Evolutionary conservation across 345 rosid species (phyloP).

Genomic region (Balakata baccata): DNA sequence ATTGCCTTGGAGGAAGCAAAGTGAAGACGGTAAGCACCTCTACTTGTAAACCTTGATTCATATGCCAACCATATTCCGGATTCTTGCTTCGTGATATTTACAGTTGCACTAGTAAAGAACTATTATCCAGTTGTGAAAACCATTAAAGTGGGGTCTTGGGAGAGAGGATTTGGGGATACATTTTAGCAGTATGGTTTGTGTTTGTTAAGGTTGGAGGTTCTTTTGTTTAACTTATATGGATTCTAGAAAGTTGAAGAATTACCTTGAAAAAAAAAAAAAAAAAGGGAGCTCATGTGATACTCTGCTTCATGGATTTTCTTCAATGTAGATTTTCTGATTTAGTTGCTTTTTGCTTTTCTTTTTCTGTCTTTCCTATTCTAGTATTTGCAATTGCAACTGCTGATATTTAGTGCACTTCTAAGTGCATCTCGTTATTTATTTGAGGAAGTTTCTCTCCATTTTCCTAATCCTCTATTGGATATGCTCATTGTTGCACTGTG

Average conservation of each 20-base stretch:
- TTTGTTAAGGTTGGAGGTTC: background rate
- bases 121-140: background rate
- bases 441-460: background rate
- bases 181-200: background rate
- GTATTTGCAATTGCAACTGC: background rate
- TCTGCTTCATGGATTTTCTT: background rate
- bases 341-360: background rate
- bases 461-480: background rate
- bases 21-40: conserved; percentile 80
- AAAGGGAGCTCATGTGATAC: background rate
- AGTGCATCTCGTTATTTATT: background rate
- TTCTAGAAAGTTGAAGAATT: background rate
- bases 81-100: background rate
- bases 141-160: background rate
- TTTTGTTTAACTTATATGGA: background rate
- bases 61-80: background rate
- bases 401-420: background rate
- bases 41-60: conserved; percentile 9
- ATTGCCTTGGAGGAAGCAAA: conserved; percentile 91
- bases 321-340: background rate
- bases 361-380: background rate
- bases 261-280: background rate
- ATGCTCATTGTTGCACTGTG: background rate
- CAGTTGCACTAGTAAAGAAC: background rate
- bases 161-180: background rate